These are phyloP conservation scores for Scleroderma bovista DNA, from an alignment of 768 basidiomycete species.

Conservation along the genomic window DNA sequence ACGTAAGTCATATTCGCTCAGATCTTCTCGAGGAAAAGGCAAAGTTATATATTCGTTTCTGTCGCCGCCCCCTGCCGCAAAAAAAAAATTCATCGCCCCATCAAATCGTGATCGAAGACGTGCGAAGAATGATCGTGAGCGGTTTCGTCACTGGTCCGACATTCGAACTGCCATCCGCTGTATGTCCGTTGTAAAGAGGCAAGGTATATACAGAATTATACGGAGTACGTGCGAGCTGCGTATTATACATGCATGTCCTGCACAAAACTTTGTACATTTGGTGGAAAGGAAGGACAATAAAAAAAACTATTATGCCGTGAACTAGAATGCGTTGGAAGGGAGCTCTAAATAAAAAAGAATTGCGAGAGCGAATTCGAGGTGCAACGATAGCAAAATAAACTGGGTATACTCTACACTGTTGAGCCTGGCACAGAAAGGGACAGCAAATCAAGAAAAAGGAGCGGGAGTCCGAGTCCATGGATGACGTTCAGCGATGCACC, in stretches of 20 bases:
- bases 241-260: conserved; percentile 37
- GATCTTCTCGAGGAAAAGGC: conserved; percentile 15
- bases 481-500: conserved; percentile 45
- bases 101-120: conserved; percentile 23
- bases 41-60: neutral
- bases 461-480: neutral
- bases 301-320: conserved; percentile 19
- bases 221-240: conserved; percentile 10
- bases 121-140: conserved; percentile 1
- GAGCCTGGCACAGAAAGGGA: neutral
- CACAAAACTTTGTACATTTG: conserved; percentile 29
- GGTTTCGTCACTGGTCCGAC: neutral
- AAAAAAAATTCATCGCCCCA: conserved; percentile 26
- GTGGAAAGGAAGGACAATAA: conserved; percentile 28
- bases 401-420: conserved; percentile 30
- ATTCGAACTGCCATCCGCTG: conserved; percentile 1
- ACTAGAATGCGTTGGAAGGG: neutral
- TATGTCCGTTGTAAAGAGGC: neutral
- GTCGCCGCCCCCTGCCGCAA: conserved; percentile 18
- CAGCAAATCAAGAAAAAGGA: neutral
- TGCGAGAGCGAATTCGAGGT: conserved; percentile 12
- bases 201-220: conserved; percentile 30
- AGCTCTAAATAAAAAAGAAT: conserved; percentile 1
- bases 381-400: conserved; percentile 29
- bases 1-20: conserved; percentile 22